phyloP scores from a whole-genome alignment of 768 basidiomycete species.

The Phanerochaete carnosa region DNA sequence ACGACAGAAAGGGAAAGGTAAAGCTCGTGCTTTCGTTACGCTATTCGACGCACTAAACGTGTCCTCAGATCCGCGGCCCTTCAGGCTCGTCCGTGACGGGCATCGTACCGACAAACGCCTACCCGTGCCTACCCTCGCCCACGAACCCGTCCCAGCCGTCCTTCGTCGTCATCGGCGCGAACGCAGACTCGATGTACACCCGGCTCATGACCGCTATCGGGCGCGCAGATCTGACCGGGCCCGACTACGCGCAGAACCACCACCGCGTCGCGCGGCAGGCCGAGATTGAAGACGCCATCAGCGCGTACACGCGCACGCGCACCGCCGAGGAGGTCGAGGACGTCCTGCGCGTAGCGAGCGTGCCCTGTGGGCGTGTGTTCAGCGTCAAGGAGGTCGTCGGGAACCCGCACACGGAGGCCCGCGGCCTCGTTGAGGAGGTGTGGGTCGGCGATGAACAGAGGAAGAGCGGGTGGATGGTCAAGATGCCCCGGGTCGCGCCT shows the following conservation, averaged over 20 bases:
- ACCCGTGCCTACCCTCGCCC: constrained; percentile 56
- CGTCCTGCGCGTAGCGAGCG: constrained; percentile 46
- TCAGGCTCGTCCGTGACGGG: constrained; percentile 75
- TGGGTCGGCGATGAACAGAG: constrained; percentile 37
- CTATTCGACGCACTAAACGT: not conserved
- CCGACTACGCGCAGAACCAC: constrained; percentile 42
- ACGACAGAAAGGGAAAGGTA: constrained; percentile 68
- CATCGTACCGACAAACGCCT: constrained; percentile 74
- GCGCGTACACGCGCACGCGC: constrained; percentile 51
- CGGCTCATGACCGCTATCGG: constrained; percentile 61
- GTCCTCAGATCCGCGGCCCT: constrained; percentile 55
- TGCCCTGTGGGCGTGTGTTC: constrained; percentile 64
- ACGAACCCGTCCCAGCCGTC: constrained; percentile 38
- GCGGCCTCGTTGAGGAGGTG: constrained; percentile 59
- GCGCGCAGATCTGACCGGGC: constrained; percentile 56
- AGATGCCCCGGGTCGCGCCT: constrained; percentile 66
- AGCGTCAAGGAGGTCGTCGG: constrained; percentile 62
- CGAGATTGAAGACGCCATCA: constrained; percentile 61
- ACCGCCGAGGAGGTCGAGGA: constrained; percentile 52
- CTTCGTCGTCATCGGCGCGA: constrained; percentile 71
- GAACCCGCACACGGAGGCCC: constrained; percentile 49
- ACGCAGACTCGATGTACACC: constrained; percentile 67
- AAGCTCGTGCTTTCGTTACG: not conserved
- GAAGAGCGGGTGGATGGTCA: constrained; percentile 52
- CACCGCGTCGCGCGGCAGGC: constrained; percentile 39